Evolutionary conservation across 345 rosid species (phyloP).

Genomic region (Nasturtium officinale): DNA sequence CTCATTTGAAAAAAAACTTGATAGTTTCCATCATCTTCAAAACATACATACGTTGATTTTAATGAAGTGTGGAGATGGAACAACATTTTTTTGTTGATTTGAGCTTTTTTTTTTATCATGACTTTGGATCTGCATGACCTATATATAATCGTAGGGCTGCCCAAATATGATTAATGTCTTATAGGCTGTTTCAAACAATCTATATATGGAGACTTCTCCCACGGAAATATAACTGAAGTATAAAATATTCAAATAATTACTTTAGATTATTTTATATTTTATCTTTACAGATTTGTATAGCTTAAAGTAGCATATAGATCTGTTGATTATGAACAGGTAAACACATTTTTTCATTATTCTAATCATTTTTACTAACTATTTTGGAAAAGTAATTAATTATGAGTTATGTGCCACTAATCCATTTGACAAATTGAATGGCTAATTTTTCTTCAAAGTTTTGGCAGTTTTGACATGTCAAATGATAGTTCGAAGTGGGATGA

Average conservation of each 20-base stretch:
- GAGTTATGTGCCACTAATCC: neutral
- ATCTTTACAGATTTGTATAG: slow-evolving; percentile 16
- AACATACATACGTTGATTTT: neutral
- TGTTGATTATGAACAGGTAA: slow-evolving; percentile 11
- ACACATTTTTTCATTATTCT: slow-evolving; percentile 2
- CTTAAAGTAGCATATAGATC: slow-evolving; percentile 1
- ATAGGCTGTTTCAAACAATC: neutral
- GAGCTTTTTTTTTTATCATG: too few relatives aligned
- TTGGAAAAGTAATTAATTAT: neutral
- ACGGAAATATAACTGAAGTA: neutral
- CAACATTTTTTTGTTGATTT: neutral
- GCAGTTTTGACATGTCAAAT: neutral
- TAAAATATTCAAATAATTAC: neutral
- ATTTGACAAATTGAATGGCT: slow-evolving; percentile 1
- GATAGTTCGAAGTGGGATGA: neutral
- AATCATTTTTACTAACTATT: neutral
- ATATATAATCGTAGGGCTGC: too few relatives aligned
- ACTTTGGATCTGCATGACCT: too few relatives aligned
- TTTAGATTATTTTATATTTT: neutral
- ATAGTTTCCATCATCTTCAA: neutral
- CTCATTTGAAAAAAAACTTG: neutral
- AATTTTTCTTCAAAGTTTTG: neutral
- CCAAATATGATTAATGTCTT: too few relatives aligned
- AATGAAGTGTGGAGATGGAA: neutral
- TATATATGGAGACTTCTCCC: neutral